phyloP scores from a whole-genome alignment of 495 filamentous ascomycete species.

The Penicillium samsonianum region DNA sequence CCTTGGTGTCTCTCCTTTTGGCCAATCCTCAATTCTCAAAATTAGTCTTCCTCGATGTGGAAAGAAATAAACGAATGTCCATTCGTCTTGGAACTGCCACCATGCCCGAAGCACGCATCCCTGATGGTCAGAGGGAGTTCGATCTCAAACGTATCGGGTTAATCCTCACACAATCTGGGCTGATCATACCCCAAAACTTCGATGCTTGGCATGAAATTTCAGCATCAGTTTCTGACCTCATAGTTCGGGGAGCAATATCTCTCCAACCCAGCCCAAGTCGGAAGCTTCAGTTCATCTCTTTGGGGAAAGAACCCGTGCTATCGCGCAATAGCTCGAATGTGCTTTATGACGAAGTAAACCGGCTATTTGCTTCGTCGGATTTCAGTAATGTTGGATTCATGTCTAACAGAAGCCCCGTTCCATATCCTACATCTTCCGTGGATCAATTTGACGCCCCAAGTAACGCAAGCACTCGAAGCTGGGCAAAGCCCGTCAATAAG shows the following conservation, averaged over 20 bases:
- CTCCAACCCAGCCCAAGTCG: constrained; percentile 68
- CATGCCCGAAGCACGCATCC: background rate
- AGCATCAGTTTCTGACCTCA: constrained; percentile 60
- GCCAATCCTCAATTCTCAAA: constrained; percentile 48
- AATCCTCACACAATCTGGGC: constrained; percentile 64
- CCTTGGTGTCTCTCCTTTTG: constrained; percentile 64
- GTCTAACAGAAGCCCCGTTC: constrained; percentile 11
- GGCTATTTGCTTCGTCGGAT: constrained; percentile 70
- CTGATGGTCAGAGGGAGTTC: constrained; percentile 3
- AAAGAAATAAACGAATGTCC: constrained; percentile 31
- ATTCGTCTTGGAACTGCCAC: constrained; percentile 26
- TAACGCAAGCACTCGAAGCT: constrained; percentile 55
- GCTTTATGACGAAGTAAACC: constrained; percentile 78
- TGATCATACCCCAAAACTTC: constrained; percentile 53
- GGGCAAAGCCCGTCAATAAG: constrained; percentile 68
- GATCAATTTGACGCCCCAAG: constrained; percentile 55
- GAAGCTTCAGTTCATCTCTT: constrained; percentile 74
- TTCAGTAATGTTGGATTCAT: constrained; percentile 65
- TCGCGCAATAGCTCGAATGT: constrained; percentile 57
- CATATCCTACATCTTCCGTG: constrained; percentile 1
- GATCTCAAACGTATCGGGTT: constrained; percentile 45
- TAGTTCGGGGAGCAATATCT: constrained; percentile 68
- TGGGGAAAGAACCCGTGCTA: constrained; percentile 64
- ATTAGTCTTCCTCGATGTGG: constrained; percentile 36
- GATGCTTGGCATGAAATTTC: constrained; percentile 67